These are phyloP conservation scores for Schizochytrium sp. DNA, from an alignment of 108 stramenopile genomes.

Conservation along the genomic window DNA sequence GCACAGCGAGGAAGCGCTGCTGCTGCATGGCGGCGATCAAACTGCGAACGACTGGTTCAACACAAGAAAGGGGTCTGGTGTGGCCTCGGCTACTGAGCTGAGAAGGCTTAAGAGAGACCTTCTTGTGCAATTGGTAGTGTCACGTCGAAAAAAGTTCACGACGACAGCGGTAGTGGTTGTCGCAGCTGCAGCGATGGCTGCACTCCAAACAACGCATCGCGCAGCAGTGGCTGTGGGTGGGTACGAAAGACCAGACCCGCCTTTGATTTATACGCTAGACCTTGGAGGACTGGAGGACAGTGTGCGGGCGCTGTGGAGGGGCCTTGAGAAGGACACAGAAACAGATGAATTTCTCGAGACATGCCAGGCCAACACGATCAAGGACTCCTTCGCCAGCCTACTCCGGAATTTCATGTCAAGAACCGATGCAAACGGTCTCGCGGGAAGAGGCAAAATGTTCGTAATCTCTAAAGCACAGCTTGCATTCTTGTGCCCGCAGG, in stretches of 20 bases:
- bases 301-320: constrained; percentile 7
- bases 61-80: no score
- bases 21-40: no score
- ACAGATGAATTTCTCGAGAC: background rate
- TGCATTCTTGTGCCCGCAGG: background rate
- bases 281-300: background rate
- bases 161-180: background rate
- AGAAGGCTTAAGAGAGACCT: no score
- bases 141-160: no score
- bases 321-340: constrained; percentile 24
- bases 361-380: background rate
- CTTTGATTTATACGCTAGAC: constrained; percentile 4
- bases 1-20: no score
- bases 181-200: background rate
- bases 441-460: constrained; percentile 40
- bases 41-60: no score
- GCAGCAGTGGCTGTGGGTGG: background rate
- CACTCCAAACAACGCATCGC: background rate
- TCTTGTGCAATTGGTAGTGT: no score
- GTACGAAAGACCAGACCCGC: constrained; percentile 2
- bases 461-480: background rate
- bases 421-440: constrained; percentile 35
- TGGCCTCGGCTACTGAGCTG: no score
- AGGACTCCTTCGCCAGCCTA: background rate
- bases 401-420: constrained; percentile 58